phyloP scores from a whole-genome alignment of 192 early-diverging fungal species.

The Obelidium mucronatum region DNA sequence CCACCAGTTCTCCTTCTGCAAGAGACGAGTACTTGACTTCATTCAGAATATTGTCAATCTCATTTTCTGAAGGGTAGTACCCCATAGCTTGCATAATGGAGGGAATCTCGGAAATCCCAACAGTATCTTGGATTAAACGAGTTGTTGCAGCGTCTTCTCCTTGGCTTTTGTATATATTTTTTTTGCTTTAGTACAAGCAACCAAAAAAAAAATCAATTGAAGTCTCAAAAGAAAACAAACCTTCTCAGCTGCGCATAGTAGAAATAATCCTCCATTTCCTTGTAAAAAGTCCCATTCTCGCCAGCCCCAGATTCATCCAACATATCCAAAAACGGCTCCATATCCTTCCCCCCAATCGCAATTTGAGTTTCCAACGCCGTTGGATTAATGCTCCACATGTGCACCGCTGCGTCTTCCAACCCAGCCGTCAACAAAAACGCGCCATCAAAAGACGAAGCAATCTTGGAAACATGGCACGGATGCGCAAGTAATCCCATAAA shows the following conservation, averaged over 20 bases:
- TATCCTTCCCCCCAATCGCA: constrained; percentile 45
- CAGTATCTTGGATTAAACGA: constrained; percentile 50
- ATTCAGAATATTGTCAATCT: constrained; percentile 68
- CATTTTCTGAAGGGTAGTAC: constrained; percentile 59
- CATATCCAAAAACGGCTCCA: constrained; percentile 65
- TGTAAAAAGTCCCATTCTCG: constrained; percentile 49
- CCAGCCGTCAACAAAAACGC: constrained; percentile 53
- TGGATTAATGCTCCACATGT: constrained; percentile 60
- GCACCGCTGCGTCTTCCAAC: constrained; percentile 53
- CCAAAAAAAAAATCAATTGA: constrained; percentile 9
- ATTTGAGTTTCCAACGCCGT: constrained; percentile 51
- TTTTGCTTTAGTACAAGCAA: not conserved
- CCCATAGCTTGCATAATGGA: constrained; percentile 68
- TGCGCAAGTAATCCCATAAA: constrained; percentile 64
- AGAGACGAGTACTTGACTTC: constrained; percentile 59
- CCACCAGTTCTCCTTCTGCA: constrained; percentile 42
- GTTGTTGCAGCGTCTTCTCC: constrained; percentile 56
- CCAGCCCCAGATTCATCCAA: constrained; percentile 47
- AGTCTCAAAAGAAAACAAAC: constrained; percentile 28
- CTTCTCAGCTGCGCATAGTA: constrained; percentile 66
- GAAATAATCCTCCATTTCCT: constrained; percentile 72
- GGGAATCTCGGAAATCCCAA: constrained; percentile 53
- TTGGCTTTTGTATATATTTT: constrained; percentile 50
- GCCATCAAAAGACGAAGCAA: constrained; percentile 50
- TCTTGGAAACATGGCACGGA: constrained; percentile 55